These are phyloP conservation scores for Paecilomyces dactylethromorphus DNA, from an alignment of 2,329 filamentous ascomycete species.

Conservation along the genomic window DNA sequence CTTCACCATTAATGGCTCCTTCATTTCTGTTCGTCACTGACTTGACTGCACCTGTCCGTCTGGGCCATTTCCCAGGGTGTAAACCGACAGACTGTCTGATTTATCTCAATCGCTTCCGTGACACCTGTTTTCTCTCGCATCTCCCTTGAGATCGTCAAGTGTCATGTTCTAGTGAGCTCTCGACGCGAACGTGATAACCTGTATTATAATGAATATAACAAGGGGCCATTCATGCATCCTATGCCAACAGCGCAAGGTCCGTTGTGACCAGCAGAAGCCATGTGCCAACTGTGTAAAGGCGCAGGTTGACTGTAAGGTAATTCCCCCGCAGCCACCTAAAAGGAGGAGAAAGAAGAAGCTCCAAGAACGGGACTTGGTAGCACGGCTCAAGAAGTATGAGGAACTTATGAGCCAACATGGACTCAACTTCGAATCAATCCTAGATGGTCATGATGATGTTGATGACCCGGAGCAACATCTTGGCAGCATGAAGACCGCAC, in stretches of 20 bases:
- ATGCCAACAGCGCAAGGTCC: conserved; percentile 62
- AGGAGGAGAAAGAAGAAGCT: conserved; percentile 53
- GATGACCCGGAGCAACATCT: not conserved
- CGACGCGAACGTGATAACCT: not conserved
- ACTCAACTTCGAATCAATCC: conserved; percentile 59
- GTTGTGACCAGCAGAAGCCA: conserved; percentile 64
- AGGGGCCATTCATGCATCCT: conserved; percentile 2
- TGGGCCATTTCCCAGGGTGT: no score
- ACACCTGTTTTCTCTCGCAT: not conserved
- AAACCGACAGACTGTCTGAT: not conserved
- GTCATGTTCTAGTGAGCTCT: not conserved
- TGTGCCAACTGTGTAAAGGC: conserved; percentile 63
- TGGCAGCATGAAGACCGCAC: not conserved
- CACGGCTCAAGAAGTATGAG: conserved; percentile 62
- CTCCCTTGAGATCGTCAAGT: not conserved
- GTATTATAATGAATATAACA: not conserved
- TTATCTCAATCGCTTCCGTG: not conserved
- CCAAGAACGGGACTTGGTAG: conserved; percentile 61
- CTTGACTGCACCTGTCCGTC: not conserved
- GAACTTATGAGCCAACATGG: conserved; percentile 56
- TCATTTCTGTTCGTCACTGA: not conserved
- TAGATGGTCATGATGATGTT: not conserved
- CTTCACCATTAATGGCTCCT: not conserved
- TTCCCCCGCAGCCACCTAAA: conserved; percentile 39
- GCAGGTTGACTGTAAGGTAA: conserved; percentile 47